Conservation (phyloP, 2,329 filamentous ascomycete species). For the Ophiostoma piceae region DNA sequence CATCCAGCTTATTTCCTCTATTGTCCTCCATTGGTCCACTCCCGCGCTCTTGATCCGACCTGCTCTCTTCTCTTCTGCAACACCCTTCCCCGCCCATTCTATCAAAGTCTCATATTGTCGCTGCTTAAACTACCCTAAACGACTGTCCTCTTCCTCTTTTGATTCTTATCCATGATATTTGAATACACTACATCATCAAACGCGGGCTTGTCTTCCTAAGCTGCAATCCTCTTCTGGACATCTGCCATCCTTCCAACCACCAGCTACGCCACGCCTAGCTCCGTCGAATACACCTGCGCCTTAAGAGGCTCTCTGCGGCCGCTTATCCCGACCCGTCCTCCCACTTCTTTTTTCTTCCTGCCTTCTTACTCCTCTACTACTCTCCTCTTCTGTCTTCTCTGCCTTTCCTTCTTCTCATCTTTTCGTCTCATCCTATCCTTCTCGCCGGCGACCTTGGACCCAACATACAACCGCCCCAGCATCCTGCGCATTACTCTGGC, state of each 20-base stretch:
- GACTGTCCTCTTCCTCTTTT: too few species aligned
- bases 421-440: slow-evolving; percentile 9
- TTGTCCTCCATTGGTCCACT: slow-evolving; percentile 12
- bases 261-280: slow-evolving; percentile 21
- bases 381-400: neutral
- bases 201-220: too few species aligned
- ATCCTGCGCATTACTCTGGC: neutral
- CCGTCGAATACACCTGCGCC: slow-evolving; percentile 14
- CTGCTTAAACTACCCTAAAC: neutral
- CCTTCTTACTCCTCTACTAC: neutral
- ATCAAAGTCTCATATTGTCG: neutral
- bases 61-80: neutral
- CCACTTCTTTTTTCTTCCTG: neutral
- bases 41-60: neutral
- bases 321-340: slow-evolving; percentile 15
- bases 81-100: neutral
- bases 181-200: too few species aligned
- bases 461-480: neutral
- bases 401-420: neutral
- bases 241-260: neutral
- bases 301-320: slow-evolving; percentile 23
- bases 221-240: neutral
- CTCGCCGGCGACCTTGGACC: neutral
- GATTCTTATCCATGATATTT: too few species aligned
- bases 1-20: neutral